Percentiles rank a stretch among this genome's conserved stretches.
phyloP scores from a whole-genome alignment of 1,284 basidiomycete genomes.

The Trichosporon asahii region DNA sequence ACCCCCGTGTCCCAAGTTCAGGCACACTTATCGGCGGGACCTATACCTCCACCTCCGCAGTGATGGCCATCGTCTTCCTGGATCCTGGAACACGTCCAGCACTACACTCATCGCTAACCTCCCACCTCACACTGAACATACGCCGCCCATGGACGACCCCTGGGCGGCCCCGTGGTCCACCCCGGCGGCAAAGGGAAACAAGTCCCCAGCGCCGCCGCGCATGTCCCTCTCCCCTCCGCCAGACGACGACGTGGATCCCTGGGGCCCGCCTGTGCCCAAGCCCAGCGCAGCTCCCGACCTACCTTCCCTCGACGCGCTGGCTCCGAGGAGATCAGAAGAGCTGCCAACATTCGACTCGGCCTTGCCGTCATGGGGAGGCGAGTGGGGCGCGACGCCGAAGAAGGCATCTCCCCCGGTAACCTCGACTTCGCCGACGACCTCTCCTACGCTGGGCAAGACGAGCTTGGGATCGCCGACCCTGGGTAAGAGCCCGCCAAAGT shows the following conservation, averaged over 20 bases:
- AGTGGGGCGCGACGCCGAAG: slow-evolving; percentile 6
- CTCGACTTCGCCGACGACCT: too few species aligned
- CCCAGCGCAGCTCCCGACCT: not conserved
- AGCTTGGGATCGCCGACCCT: not conserved
- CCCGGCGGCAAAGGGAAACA: not conserved
- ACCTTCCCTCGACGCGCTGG: not conserved
- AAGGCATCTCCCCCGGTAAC: not conserved
- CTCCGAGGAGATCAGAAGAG: not conserved
- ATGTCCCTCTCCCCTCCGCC: slow-evolving; percentile 20
- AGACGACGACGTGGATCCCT: slow-evolving; percentile 19
- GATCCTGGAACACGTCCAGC: not conserved
- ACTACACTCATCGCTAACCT: not conserved
- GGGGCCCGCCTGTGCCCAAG: slow-evolving; percentile 18
- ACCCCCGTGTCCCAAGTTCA: too few species aligned
- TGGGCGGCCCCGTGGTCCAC: slow-evolving; percentile 24
- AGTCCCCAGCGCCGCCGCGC: slow-evolving; percentile 9
- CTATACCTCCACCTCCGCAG: not conserved
- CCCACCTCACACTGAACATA: not conserved
- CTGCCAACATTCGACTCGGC: not conserved
- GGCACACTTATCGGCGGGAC: not conserved
- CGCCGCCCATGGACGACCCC: slow-evolving; percentile 23
- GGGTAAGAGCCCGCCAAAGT: not conserved
- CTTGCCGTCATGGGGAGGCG: slow-evolving; percentile 3
- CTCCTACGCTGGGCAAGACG: not conserved
- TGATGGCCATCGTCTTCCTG: too few species aligned